phyloP scores from a whole-genome alignment of 352 stramenopile genomes.

The Pythium pyrilobum region DNA sequence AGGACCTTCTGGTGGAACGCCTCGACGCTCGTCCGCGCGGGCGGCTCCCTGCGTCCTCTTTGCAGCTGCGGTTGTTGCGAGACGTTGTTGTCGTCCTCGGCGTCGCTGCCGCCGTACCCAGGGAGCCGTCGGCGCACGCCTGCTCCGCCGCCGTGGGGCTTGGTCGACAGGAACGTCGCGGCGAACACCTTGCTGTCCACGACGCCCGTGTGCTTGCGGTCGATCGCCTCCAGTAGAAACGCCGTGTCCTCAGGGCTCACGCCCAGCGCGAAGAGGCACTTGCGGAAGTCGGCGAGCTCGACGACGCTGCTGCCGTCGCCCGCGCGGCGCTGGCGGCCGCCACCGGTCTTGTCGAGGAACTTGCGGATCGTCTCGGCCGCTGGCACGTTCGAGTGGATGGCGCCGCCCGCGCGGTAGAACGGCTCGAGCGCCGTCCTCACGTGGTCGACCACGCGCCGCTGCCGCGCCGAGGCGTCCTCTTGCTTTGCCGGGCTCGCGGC shows the following conservation, averaged over 20 bases:
- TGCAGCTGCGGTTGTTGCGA: not conserved
- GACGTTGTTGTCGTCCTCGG: slow-evolving; percentile 1
- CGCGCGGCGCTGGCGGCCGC: not conserved
- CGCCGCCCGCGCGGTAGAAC: slow-evolving; percentile 11
- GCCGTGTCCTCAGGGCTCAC: slow-evolving; percentile 23
- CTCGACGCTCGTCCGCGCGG: slow-evolving; percentile 10
- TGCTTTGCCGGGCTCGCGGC: not conserved
- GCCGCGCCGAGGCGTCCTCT: slow-evolving; percentile 9
- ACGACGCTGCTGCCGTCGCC: not conserved
- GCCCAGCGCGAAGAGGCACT: slow-evolving; percentile 34
- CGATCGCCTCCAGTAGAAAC: slow-evolving; percentile 25
- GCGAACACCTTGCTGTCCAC: slow-evolving; percentile 19
- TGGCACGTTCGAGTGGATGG: slow-evolving; percentile 10
- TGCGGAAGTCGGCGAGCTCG: slow-evolving; percentile 24
- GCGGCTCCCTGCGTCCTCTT: not conserved
- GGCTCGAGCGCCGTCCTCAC: slow-evolving; percentile 25
- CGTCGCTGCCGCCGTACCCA: not conserved
- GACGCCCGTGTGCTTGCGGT: slow-evolving; percentile 10
- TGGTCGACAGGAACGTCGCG: slow-evolving; percentile 19
- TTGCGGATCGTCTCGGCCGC: slow-evolving; percentile 25
- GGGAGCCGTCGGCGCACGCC: not conserved
- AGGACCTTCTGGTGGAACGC: slow-evolving; percentile 56
- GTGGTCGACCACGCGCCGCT: slow-evolving; percentile 15
- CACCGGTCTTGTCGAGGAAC: slow-evolving; percentile 14
- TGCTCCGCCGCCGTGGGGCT: not conserved